Evolutionary conservation across 2,329 filamentous ascomycete species (phyloP), one percentile per base, ranked within the genome.

Genomic region (Geoglossum cookeanum): DNA sequence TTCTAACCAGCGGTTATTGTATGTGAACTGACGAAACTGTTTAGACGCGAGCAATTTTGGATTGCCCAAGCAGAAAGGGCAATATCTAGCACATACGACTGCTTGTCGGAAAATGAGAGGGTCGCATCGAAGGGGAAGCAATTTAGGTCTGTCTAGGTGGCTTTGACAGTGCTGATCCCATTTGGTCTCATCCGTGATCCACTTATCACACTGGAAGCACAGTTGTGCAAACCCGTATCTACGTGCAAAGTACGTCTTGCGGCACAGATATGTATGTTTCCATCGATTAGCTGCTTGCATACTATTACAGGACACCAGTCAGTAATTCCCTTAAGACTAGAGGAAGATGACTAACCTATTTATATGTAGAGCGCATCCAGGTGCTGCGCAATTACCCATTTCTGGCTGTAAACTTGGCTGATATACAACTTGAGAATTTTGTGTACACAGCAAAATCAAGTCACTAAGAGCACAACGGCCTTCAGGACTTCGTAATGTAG

Each of bases 161-260:
- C 53, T 52, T 58, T 59, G 59, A 58, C 58, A 64, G 57, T 64
- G 56, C 51, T 57, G 42, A 39, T 55, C 51, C 61, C 54, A 64
- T 56, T 58, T 58, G 54, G 60, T 37, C 56, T 55, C 39, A 33
- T 44, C 37, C 47, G 58, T 60, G 56, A 64, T 60, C 63, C 57
- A 65, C 37, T 63, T 30, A 55, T 62, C 58, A 55, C 55, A 65
- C 27, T 59, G 29, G 56, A 64, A 64, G 58, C 57, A 64, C 32
- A 64, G 58, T 59, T 64, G 58, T 33, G 61, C 55, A 60, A 61
- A 60, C 58, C 59, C 49, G 45, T 61, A 56, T 60, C 60, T 59
- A 17, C 33, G 57, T 56, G 56, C 33, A 44, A 59, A 54, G 51
- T 56, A 45, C 17, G 52, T 58, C 55, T 63, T 62, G 51, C 60